Percentiles rank a stretch among this genome's conserved stretches.
phyloP scores from a whole-genome alignment of 2,329 filamentous ascomycete genomes.

The Waltergamsia citrina region DNA sequence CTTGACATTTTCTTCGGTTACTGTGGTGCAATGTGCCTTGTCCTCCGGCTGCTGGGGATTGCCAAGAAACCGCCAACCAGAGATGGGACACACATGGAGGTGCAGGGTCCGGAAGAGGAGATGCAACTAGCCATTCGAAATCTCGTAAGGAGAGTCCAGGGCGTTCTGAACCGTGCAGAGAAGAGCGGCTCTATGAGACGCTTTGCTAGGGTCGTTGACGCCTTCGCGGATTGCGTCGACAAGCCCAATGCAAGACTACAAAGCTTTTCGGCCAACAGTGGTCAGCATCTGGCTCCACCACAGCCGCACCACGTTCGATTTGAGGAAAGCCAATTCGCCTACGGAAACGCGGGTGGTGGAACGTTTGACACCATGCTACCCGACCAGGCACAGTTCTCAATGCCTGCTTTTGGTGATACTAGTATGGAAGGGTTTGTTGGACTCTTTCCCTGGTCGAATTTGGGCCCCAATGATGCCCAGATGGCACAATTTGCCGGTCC shows the following conservation, averaged over 20 bases:
- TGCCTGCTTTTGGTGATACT: background rate
- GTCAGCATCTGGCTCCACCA: background rate
- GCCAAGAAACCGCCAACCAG: constrained; percentile 5
- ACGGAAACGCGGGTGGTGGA: background rate
- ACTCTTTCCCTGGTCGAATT: background rate
- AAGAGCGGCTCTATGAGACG: constrained; percentile 19
- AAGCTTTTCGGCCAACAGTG: background rate
- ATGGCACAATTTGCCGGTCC: too few species aligned
- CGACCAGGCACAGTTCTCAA: background rate
- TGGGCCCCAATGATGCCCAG: too few species aligned
- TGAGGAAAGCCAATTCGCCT: background rate
- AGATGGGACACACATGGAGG: background rate
- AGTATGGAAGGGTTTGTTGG: background rate
- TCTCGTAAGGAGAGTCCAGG: constrained; percentile 8
- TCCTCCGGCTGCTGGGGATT: constrained; percentile 9
- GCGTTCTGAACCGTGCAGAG: constrained; percentile 12
- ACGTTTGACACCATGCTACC: background rate
- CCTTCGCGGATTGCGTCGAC: constrained; percentile 14
- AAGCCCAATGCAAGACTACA: constrained; percentile 1
- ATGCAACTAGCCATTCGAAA: constrained; percentile 8
- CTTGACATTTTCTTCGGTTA: constrained; percentile 25
- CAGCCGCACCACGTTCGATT: background rate
- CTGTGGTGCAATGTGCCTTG: constrained; percentile 20
- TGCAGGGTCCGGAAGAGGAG: constrained; percentile 6
- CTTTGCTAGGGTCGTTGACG: constrained; percentile 15